Percentiles rank a stretch among this genome's conserved stretches.
phyloP scores from a whole-genome alignment of 768 basidiomycete genomes.

The Boletus subparvulus region DNA sequence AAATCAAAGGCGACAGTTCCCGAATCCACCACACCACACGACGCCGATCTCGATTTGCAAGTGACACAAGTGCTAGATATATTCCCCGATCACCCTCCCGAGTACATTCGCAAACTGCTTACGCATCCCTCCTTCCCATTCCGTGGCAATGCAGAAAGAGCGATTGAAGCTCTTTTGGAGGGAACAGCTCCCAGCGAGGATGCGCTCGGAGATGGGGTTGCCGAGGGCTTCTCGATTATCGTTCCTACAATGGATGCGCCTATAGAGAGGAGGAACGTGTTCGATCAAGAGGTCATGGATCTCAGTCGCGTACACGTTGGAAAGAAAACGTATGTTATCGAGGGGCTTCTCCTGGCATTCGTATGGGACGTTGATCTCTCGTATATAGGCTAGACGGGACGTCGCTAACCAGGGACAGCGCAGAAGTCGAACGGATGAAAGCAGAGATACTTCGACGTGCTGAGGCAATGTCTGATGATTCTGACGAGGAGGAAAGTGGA shows the following conservation, averaged over 20 bases:
- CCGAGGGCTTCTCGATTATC: neutral
- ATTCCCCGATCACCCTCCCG: conserved; percentile 57
- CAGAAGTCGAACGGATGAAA: conserved; percentile 74
- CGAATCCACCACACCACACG: conserved; percentile 16
- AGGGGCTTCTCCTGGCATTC: neutral
- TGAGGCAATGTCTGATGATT: conserved; percentile 61
- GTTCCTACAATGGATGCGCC: conserved; percentile 14
- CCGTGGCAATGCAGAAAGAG: conserved; percentile 54
- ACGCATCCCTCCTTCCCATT: conserved; percentile 46
- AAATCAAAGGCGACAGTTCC: conserved; percentile 40
- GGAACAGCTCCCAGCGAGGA: conserved; percentile 55
- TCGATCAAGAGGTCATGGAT: conserved; percentile 73
- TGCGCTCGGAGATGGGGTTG: conserved; percentile 21
- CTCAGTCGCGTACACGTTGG: conserved; percentile 56
- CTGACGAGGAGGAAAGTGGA: conserved; percentile 59
- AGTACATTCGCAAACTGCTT: conserved; percentile 62
- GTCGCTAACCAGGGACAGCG: conserved; percentile 52
- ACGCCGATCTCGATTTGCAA: conserved; percentile 53
- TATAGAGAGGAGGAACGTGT: conserved; percentile 66
- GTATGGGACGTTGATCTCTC: conserved; percentile 3
- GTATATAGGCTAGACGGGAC: conserved; percentile 43
- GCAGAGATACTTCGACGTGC: conserved; percentile 76
- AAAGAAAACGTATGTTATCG: conserved; percentile 55
- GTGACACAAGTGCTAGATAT: conserved; percentile 75
- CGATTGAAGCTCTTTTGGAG: conserved; percentile 74